A percentile compares a stretch with the other conserved stretches of the same genome.
These are phyloP conservation scores for Leccinum ponderosum DNA, from an alignment of 1,284 basidiomycete genomes.

Conservation along the genomic window DNA sequence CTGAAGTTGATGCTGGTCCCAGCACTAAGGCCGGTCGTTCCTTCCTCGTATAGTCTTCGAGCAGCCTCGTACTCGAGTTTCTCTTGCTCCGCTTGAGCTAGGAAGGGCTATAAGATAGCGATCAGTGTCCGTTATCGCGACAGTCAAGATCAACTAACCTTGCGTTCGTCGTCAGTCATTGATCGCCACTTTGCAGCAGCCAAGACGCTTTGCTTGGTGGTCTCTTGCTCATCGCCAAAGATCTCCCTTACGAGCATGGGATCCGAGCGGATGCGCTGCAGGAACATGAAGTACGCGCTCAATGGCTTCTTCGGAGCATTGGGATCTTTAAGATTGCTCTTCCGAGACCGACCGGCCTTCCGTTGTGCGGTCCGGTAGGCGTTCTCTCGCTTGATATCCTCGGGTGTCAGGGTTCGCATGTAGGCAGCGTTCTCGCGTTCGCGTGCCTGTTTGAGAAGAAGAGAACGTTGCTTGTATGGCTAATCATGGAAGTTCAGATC, in stretches of 20 bases:
- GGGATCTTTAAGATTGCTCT: conserved; percentile 95
- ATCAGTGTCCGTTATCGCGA: conserved; percentile 5
- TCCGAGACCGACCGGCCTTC: conserved; percentile 90
- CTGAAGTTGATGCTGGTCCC: conserved; percentile 77
- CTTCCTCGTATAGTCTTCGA: conserved; percentile 80
- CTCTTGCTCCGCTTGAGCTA: conserved; percentile 89
- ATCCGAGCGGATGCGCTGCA: conserved; percentile 84
- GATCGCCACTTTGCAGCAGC: conserved; percentile 92
- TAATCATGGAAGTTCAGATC: conserved; percentile 37
- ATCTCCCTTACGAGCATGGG: conserved; percentile 74
- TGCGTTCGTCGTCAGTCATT: conserved; percentile 89
- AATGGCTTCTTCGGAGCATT: conserved; percentile 98
- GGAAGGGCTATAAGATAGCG: conserved; percentile 66
- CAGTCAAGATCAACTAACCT: conserved; percentile 51
- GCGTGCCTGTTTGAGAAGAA: conserved; percentile 80
- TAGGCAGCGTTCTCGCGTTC: conserved; percentile 84
- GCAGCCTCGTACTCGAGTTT: conserved; percentile 89
- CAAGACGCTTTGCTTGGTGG: conserved; percentile 92
- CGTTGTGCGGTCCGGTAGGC: conserved; percentile 88
- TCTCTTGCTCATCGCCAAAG: conserved; percentile 90
- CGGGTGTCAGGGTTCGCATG: conserved; percentile 88
- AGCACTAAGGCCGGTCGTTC: conserved; percentile 64
- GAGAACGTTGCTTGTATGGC: conserved; percentile 83
- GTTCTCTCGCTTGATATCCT: conserved; percentile 95
- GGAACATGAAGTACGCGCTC: conserved; percentile 93